Evolutionary conservation across 2,329 filamentous ascomycete species (phyloP).

Genomic region (Westerdykella aurantiaca): DNA sequence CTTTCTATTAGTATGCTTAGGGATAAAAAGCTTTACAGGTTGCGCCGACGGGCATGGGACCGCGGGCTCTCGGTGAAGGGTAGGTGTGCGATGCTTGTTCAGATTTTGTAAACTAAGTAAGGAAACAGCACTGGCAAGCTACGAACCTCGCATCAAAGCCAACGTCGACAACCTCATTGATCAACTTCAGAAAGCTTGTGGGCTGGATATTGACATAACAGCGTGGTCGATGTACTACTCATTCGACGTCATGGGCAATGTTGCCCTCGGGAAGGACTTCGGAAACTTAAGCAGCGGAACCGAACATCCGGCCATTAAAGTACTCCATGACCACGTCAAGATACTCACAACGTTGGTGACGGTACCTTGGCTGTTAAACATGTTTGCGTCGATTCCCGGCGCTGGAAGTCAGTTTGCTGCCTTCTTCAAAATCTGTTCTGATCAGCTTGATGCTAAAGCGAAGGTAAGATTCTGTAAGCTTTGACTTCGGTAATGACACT

Average conservation of each 20-base stretch:
- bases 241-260: constrained; percentile 30
- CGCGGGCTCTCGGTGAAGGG: constrained; percentile 24
- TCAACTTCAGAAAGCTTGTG: constrained; percentile 6
- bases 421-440: constrained; percentile 28
- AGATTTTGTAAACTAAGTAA: neutral
- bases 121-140: constrained; percentile 14
- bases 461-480: constrained; percentile 12
- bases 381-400: constrained; percentile 28
- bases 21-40: constrained; percentile 15
- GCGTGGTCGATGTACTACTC: constrained; percentile 22
- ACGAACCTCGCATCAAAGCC: constrained; percentile 21
- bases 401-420: constrained; percentile 20
- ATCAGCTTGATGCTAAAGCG: constrained; percentile 28
- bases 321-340: constrained; percentile 33
- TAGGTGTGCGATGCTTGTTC: constrained; percentile 1
- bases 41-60: constrained; percentile 23
- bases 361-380: constrained; percentile 35
- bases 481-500: constrained; percentile 13
- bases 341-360: constrained; percentile 28
- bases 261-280: constrained; percentile 25
- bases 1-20: constrained; percentile 20
- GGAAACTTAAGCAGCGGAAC: constrained; percentile 17
- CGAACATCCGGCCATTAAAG: constrained; percentile 29
- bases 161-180: constrained; percentile 18
- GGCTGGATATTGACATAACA: constrained; percentile 14